phyloP scores from a whole-genome alignment of 495 filamentous ascomycete genomes.

The Hypoxylon perforatum region DNA sequence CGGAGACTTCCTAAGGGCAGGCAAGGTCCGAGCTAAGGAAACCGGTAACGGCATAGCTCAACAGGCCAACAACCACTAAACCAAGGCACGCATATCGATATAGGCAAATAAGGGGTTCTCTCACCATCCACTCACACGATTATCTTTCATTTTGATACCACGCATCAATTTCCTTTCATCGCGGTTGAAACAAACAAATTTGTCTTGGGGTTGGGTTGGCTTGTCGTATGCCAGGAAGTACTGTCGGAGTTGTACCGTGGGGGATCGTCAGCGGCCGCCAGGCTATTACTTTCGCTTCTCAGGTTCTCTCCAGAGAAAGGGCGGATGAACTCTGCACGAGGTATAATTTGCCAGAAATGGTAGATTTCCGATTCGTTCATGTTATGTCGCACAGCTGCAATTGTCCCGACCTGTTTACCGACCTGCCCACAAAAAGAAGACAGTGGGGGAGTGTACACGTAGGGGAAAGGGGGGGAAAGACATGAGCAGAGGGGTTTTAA shows the following conservation, averaged over 20 bases:
- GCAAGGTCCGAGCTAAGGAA: slow-evolving; percentile 70
- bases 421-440: neutral
- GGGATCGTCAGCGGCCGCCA: slow-evolving; percentile 1
- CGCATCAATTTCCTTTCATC: slow-evolving; percentile 24
- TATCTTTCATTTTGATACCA: slow-evolving; percentile 39
- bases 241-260: slow-evolving; percentile 4
- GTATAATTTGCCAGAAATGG: slow-evolving; percentile 11
- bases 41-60: slow-evolving; percentile 21
- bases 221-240: slow-evolving; percentile 9
- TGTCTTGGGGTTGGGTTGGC: slow-evolving; percentile 12
- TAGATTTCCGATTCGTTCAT: slow-evolving; percentile 16
- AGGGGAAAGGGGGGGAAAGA: slow-evolving; percentile 13
- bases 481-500: slow-evolving; percentile 22
- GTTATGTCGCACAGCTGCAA: slow-evolving; percentile 11
- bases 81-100: neutral
- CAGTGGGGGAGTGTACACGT: slow-evolving; percentile 25
- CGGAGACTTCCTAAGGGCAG: slow-evolving; percentile 63
- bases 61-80: slow-evolving; percentile 25
- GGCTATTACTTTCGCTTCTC: slow-evolving; percentile 32
- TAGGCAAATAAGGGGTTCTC: slow-evolving; percentile 11
- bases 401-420: neutral
- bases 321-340: neutral
- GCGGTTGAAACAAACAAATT: slow-evolving; percentile 5
- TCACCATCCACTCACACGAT: slow-evolving; percentile 8
- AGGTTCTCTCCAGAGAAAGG: slow-evolving; percentile 11